Evolutionary conservation across 2,329 filamentous ascomycete genomes (phyloP).

Genomic region (Nakataea oryzae): DNA sequence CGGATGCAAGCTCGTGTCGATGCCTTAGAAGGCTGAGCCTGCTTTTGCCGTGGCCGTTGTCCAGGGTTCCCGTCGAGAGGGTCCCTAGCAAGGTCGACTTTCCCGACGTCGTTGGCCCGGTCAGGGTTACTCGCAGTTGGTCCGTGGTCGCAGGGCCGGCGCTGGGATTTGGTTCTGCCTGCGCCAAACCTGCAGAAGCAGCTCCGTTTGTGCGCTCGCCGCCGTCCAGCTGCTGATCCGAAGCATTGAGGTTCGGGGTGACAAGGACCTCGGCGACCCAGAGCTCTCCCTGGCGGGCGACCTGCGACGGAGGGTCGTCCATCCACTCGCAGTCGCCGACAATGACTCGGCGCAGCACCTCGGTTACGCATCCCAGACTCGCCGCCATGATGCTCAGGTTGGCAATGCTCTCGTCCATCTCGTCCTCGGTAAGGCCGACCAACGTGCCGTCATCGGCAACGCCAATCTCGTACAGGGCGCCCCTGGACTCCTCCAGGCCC

Average conservation of each 20-base stretch:
- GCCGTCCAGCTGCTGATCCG: conserved; percentile 12
- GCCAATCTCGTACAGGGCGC: conserved; percentile 91
- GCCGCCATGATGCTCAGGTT: conserved; percentile 87
- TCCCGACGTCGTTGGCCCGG: conserved; percentile 80
- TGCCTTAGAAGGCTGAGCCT: conserved; percentile 83
- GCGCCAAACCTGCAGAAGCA: conserved; percentile 3
- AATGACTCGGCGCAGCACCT: conserved; percentile 69
- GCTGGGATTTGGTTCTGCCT: conserved; percentile 14
- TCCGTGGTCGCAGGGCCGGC: conserved; percentile 46
- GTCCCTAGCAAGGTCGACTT: conserved; percentile 89
- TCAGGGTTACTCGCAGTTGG: conserved; percentile 78
- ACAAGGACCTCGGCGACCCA: conserved; percentile 88
- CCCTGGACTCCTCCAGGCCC: conserved; percentile 84
- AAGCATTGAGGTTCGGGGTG: conserved; percentile 53
- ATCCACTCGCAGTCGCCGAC: conserved; percentile 79
- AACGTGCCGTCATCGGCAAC: conserved; percentile 91
- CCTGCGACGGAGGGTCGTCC: conserved; percentile 27
- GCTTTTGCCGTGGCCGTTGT: conserved; percentile 88
- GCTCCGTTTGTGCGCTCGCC: conserved; percentile 6
- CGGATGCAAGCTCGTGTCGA: conserved; percentile 83
- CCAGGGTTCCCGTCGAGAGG: conserved; percentile 74
- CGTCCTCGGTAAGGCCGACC: conserved; percentile 77
- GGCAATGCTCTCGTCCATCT: conserved; percentile 81
- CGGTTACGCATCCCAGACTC: conserved; percentile 77
- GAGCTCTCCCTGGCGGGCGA: conserved; percentile 42